A percentile compares a stretch with the other conserved stretches of the same genome.
Evolutionary conservation across 805 yeast species (phyloP).

Genomic region (Yarrowia divulgata): DNA sequence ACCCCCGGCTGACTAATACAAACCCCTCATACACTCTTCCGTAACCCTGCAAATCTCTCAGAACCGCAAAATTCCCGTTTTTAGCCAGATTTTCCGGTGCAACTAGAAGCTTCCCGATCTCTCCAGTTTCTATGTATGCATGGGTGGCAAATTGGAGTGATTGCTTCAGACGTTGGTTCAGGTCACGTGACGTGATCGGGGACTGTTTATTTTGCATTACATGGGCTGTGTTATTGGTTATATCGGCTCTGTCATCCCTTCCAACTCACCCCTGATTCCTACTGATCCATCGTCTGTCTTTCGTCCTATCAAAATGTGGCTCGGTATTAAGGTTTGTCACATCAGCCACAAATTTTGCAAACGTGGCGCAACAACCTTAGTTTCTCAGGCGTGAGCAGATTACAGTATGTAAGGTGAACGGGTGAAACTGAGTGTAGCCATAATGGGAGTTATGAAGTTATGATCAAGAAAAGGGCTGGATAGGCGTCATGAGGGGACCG

Average conservation of each 20-base stretch:
- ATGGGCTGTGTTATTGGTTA: no score
- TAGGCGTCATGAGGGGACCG: not conserved
- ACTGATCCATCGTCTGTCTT: not conserved
- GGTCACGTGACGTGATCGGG: not conserved
- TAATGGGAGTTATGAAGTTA: no score
- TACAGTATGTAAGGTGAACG: not conserved
- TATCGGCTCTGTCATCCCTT: no score
- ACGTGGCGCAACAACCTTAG: constrained; percentile 33
- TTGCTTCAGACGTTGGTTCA: not conserved
- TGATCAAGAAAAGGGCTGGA: no score
- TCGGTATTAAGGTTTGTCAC: not conserved
- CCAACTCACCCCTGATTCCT: no score
- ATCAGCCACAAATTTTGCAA: constrained; percentile 31
- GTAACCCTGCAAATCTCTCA: not conserved
- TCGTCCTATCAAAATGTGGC: constrained; percentile 4
- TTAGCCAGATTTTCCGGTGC: not conserved
- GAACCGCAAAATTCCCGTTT: no score
- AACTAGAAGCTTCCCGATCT: constrained; percentile 14
- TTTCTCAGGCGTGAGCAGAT: constrained; percentile 16
- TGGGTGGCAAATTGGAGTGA: constrained; percentile 11
- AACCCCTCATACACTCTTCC: not conserved
- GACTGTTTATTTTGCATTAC: no score
- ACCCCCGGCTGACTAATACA: no score
- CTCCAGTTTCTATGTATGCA: not conserved
- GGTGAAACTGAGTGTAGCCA: no score